Evolutionary conservation across 192 early-diverging fungal species (phyloP).

Genomic region (Gigaspora rosea): DNA sequence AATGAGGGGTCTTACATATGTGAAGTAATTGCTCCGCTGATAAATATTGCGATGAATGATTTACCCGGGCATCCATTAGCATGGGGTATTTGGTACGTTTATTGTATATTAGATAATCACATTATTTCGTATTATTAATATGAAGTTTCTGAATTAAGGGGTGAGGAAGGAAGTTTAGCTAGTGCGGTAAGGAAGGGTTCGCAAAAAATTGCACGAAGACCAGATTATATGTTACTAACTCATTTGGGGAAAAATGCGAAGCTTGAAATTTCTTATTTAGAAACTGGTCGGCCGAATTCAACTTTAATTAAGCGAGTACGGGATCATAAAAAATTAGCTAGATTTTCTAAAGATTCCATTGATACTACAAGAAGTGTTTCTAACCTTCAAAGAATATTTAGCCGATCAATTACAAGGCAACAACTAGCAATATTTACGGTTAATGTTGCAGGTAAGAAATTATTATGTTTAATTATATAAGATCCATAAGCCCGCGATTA

Average conservation of each 20-base stretch:
- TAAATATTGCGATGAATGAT: conserved; percentile 26
- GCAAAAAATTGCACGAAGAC: conserved; percentile 18
- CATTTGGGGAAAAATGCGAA: conserved; percentile 23
- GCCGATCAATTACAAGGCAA: conserved; percentile 6
- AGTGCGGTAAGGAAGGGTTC: conserved; percentile 22
- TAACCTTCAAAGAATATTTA: conserved; percentile 22
- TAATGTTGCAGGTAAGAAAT: conserved; percentile 28
- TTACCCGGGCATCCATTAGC: conserved; percentile 19
- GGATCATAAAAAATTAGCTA: conserved; percentile 23
- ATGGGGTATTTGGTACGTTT: conserved; percentile 26
- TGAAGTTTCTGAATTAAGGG: conserved; percentile 16
- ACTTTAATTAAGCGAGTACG: conserved; percentile 7
- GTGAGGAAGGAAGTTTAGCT: conserved; percentile 23
- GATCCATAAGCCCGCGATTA: background rate
- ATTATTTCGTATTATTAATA: conserved; percentile 21
- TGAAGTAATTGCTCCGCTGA: conserved; percentile 19
- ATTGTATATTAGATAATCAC: conserved; percentile 14
- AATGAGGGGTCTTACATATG: conserved; percentile 19
- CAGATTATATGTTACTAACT: conserved; percentile 10
- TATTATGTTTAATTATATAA: conserved; percentile 15
- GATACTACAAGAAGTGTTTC: conserved; percentile 26
- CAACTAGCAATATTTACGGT: conserved; percentile 22
- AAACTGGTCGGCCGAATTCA: conserved; percentile 14
- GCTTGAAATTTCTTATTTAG: conserved; percentile 20
- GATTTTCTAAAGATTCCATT: conserved; percentile 29